These are phyloP conservation scores for Liquidambar formosana DNA, from an alignment of 164 flowering plant species.

Conservation along the genomic window DNA sequence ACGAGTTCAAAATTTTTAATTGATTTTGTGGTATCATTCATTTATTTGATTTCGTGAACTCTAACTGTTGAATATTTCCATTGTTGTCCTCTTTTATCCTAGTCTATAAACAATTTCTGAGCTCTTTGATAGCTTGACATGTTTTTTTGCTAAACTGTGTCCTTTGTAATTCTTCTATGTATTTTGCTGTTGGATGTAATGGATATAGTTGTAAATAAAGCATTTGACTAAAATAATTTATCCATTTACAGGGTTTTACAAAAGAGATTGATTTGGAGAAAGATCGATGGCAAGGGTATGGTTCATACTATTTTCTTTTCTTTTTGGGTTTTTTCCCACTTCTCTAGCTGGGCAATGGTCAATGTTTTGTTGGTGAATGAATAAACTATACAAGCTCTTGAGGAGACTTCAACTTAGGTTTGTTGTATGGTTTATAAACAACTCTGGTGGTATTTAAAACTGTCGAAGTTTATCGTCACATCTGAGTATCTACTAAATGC, in stretches of 20 bases:
- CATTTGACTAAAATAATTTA: slow-evolving; percentile 1
- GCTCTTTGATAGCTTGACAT: neutral
- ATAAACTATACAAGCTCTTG: neutral
- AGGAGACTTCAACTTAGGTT: too few relatives aligned
- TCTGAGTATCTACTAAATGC: neutral
- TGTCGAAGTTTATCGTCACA: neutral
- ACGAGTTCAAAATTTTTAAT: neutral
- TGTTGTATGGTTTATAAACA: too few relatives aligned
- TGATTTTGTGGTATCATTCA: neutral
- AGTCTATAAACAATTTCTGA: neutral
- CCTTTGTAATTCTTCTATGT: neutral
- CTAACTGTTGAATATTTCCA: neutral
- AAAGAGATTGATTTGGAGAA: slow-evolving; percentile 92
- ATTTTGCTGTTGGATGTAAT: neutral
- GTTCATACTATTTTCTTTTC: neutral
- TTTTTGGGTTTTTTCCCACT: neutral
- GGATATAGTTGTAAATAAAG: slow-evolving; percentile 1
- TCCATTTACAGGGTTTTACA: slow-evolving; percentile 73
- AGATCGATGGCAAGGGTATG: slow-evolving; percentile 98
- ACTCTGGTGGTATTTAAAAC: neutral
- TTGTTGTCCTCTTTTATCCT: neutral
- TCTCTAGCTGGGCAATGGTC: neutral
- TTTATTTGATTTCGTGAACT: neutral
- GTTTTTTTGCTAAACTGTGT: neutral
- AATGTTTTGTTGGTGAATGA: neutral